phyloP scores from a whole-genome alignment of 208 protist genomes.

The Leishmania mexicana region DNA sequence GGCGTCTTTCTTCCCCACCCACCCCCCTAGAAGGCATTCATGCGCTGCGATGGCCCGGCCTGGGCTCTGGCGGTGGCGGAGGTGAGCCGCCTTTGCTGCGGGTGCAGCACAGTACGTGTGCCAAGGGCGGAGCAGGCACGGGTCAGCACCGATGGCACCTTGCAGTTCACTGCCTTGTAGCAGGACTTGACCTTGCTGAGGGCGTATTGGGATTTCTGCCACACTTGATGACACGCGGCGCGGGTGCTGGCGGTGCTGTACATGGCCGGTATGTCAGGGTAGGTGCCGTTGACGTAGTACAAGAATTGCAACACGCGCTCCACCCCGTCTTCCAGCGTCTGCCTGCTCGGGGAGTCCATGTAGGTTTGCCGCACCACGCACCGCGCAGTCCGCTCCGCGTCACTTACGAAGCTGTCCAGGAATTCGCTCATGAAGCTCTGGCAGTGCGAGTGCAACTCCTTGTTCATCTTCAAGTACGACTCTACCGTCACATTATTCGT shows the following conservation, averaged over 20 bases:
- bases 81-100: not conserved
- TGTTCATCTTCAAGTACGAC: conserved; percentile 41
- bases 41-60: conserved; percentile 9
- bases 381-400: conserved; percentile 43
- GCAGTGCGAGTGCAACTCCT: conserved; percentile 34
- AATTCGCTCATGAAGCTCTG: conserved; percentile 48
- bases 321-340: conserved; percentile 51
- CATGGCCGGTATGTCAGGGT: conserved; percentile 44
- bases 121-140: conserved; percentile 46
- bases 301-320: conserved; percentile 49
- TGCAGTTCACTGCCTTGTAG: conserved; percentile 50
- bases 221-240: conserved; percentile 34
- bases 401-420: conserved; percentile 46
- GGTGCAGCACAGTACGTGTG: conserved; percentile 10
- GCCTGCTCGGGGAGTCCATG: conserved; percentile 49
- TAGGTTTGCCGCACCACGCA: conserved; percentile 44
- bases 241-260: conserved; percentile 52
- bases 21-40: conserved; percentile 4
- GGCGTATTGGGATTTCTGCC: conserved; percentile 50
- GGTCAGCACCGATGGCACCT: conserved; percentile 35
- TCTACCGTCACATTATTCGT: conserved; percentile 22
- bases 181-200: conserved; percentile 57
- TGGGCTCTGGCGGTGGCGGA: conserved; percentile 12
- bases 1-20: too few relatives aligned
- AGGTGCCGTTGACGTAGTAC: conserved; percentile 38